phyloP scores from a whole-genome alignment of 805 yeast genomes.

The Yarrowia deformans region DNA sequence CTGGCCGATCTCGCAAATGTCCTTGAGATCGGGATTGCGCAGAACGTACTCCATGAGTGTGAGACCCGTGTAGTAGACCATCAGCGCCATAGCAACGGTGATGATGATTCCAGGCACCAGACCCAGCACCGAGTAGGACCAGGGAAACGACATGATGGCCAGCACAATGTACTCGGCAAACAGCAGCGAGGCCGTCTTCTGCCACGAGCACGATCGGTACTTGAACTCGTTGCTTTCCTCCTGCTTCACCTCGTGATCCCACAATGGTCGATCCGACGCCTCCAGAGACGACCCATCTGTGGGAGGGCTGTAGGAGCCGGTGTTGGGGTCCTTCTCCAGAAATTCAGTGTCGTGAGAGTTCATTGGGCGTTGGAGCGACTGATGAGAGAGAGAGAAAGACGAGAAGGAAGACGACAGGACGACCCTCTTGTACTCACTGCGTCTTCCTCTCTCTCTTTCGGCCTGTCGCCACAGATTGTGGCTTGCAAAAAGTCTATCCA shows the following conservation, averaged over 20 bases:
- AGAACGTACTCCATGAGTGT: slow-evolving; percentile 63
- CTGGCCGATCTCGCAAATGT: slow-evolving; percentile 67
- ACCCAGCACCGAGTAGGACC: slow-evolving; percentile 68
- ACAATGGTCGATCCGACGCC: slow-evolving; percentile 27
- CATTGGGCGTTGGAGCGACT: slow-evolving; percentile 1
- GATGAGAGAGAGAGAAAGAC: not conserved
- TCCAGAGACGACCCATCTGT: slow-evolving; percentile 21
- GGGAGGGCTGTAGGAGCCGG: slow-evolving; percentile 1
- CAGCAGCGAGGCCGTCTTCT: slow-evolving; percentile 64
- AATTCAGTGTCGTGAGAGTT: slow-evolving; percentile 17
- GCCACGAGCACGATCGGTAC: slow-evolving; percentile 64
- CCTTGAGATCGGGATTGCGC: slow-evolving; percentile 59
- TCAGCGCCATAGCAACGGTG: slow-evolving; percentile 59
- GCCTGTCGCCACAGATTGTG: slow-evolving; percentile 26
- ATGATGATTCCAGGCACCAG: slow-evolving; percentile 64
- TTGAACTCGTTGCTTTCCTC: slow-evolving; percentile 50
- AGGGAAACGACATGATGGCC: slow-evolving; percentile 71
- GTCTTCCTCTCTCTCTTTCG: not conserved
- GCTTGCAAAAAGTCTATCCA: slow-evolving; percentile 9
- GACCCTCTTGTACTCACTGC: slow-evolving; percentile 5
- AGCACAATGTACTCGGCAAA: slow-evolving; percentile 67
- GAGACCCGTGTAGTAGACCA: slow-evolving; percentile 64
- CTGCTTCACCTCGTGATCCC: slow-evolving; percentile 41
- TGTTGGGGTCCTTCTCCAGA: slow-evolving; percentile 28
- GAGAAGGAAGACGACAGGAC: not conserved